A percentile compares a stretch with the other conserved stretches of the same genome.
Conservation (phyloP, 768 basidiomycete species). For the Suillus lakei region DNA sequence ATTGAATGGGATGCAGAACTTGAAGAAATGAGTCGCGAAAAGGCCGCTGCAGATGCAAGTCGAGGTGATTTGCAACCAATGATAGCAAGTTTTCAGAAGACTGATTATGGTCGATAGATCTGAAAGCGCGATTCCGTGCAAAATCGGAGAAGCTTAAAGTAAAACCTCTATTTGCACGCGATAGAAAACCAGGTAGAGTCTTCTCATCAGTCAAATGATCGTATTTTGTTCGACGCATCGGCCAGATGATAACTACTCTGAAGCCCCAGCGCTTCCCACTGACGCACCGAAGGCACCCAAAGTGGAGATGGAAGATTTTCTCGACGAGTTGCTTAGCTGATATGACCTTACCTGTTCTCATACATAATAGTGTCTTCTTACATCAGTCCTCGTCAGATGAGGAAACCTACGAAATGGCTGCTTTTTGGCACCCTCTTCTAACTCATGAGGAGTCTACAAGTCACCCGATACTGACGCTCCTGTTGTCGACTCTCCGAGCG, state of each 20-base stretch:
- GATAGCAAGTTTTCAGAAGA: not conserved
- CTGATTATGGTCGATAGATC: conserved; percentile 41
- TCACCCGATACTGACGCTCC: too few species aligned
- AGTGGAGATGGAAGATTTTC: conserved; percentile 69
- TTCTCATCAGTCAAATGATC: conserved; percentile 1
- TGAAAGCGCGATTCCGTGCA: conserved; percentile 61
- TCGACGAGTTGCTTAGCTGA: conserved; percentile 68
- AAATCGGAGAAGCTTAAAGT: conserved; percentile 53
- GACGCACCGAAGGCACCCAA: conserved; percentile 44
- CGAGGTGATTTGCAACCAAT: conserved; percentile 53
- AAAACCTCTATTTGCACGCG: conserved; percentile 39
- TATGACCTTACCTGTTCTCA: too few species aligned
- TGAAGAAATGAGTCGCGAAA: conserved; percentile 70
- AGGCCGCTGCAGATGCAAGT: conserved; percentile 73
- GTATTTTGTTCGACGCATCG: not conserved
- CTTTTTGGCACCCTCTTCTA: too few species aligned
- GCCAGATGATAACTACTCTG: conserved; percentile 38
- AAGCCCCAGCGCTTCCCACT: conserved; percentile 60
- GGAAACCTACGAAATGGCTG: too few species aligned
- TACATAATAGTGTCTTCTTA: too few species aligned
- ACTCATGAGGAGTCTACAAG: too few species aligned
- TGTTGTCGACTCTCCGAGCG: too few species aligned
- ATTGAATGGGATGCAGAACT: conserved; percentile 74
- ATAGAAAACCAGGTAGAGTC: conserved; percentile 44
- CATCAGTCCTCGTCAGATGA: too few species aligned